These are phyloP conservation scores for Cryomyces antarcticus DNA, from an alignment of 495 filamentous ascomycete genomes.

Conservation along the genomic window DNA sequence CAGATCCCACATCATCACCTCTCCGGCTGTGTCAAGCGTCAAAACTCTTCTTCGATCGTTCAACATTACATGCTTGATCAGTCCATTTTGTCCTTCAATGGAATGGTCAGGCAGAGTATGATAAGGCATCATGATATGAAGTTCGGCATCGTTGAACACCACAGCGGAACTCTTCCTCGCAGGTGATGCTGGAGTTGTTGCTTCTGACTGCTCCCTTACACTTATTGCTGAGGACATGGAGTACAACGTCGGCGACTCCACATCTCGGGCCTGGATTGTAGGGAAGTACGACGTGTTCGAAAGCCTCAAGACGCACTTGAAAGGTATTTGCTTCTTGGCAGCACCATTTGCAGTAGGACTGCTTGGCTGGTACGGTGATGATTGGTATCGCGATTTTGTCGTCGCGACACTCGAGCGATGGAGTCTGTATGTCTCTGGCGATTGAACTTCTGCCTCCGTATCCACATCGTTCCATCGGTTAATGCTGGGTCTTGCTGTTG, in stretches of 20 bases:
- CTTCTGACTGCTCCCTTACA: constrained; percentile 23
- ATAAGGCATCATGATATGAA: too few relatives aligned
- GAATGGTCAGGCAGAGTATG: constrained; percentile 47
- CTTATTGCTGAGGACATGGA: constrained; percentile 10
- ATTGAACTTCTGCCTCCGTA: constrained; percentile 36
- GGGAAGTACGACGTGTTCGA: constrained; percentile 70
- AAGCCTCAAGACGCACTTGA: constrained; percentile 52
- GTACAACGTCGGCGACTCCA: constrained; percentile 28
- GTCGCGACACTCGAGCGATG: constrained; percentile 16
- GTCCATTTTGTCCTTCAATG: constrained; percentile 84
- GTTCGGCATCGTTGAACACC: constrained; percentile 36
- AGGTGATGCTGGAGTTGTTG: constrained; percentile 23
- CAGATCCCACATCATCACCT: constrained; percentile 92
- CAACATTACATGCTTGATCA: constrained; percentile 81
- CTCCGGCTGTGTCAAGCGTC: constrained; percentile 84
- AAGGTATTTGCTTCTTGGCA: constrained; percentile 45
- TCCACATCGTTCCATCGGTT: constrained; percentile 86
- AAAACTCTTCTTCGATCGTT: constrained; percentile 80
- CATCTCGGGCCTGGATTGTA: constrained; percentile 23
- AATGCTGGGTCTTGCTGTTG: constrained; percentile 83
- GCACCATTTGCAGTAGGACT: constrained; percentile 18
- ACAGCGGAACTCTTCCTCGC: constrained; percentile 18
- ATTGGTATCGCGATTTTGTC: constrained; percentile 8
- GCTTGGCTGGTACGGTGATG: constrained; percentile 4
- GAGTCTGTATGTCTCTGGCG: constrained; percentile 16